Evolutionary conservation across 2,329 filamentous ascomycete genomes (phyloP), one percentile per base, ranked within the genome.

Genomic region (Microcyclospora tardicrescens): DNA sequence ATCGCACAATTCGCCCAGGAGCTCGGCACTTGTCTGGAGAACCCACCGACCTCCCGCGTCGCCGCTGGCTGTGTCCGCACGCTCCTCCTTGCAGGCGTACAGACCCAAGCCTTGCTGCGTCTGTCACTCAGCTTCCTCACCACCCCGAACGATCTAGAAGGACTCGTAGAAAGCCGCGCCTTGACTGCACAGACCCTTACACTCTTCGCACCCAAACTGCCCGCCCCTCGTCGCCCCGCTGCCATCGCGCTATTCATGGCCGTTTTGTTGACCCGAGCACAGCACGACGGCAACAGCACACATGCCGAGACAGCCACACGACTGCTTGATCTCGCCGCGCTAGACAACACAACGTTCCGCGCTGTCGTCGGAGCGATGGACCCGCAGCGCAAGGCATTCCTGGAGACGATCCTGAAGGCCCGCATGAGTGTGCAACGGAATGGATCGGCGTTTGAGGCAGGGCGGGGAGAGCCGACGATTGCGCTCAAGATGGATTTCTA

Each of bases 401-500:
- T 96, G 64, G 89, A 59, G 75, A 72, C 16, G 79, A 79, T 37
- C 65, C 73, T 50, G 65, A 56, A 56, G 71, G 49, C 51, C 55
- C 59, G 47, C 63, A 58, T 52, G 50, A 49, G 56, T 54, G 56
- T 42, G 64, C 66, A 50, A 60, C 61, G 36, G 67, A 64, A 42
- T 64, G 43, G 37, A 2, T 72, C 65, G 19, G 76, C 66, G 35
- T 24, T 24, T 24, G 30, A 32, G 30, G 30, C 12, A 5, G 30
- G 10, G 12, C 12, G 14, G 12, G 65, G 61, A 33, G 66, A 69
- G 60, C 91, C 91, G 10, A 91, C 69, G 46, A 98, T 98, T 69
- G 85, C 85, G 38, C 62, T 98, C 56, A 91, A 93, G 71, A 93
- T 96, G 83, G 72, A 94, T 60, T 96, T 98, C 59, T 86, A 24